Evolutionary conservation across 2,329 filamentous ascomycete species (phyloP).

Genomic region (Magnaporthiopsis rhizophila): DNA sequence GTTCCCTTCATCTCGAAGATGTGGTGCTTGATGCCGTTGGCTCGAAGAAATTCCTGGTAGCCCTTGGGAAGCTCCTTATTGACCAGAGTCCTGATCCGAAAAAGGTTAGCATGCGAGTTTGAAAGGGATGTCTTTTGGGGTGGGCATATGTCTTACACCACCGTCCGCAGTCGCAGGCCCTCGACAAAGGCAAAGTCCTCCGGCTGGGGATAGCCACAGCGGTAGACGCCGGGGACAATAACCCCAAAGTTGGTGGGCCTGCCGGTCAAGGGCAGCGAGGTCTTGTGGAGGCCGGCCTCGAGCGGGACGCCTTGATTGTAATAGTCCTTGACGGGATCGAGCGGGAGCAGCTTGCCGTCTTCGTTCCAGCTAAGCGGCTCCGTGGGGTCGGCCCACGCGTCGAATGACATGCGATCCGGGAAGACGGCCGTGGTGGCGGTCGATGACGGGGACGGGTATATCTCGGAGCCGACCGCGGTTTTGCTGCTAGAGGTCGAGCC

Average conservation of each 20-base stretch:
- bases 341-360: slow-evolving; percentile 5
- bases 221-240: slow-evolving; percentile 67
- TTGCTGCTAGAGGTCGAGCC: slow-evolving; percentile 5
- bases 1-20: slow-evolving; percentile 79
- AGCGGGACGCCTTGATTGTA: slow-evolving; percentile 1
- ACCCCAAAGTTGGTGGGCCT: slow-evolving; percentile 66
- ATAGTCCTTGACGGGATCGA: neutral
- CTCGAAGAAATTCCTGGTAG: slow-evolving; percentile 53
- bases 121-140: slow-evolving; percentile 1
- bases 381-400: slow-evolving; percentile 6
- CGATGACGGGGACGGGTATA: neutral
- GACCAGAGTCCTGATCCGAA: slow-evolving; percentile 46
- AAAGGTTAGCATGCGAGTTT: slow-evolving; percentile 11
- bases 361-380: slow-evolving; percentile 6
- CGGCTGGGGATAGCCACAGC: slow-evolving; percentile 69
- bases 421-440: neutral
- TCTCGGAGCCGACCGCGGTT: slow-evolving; percentile 1
- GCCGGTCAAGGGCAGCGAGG: slow-evolving; percentile 15
- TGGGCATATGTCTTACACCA: slow-evolving; percentile 53
- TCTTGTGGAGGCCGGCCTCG: slow-evolving; percentile 2
- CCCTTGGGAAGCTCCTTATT: slow-evolving; percentile 49
- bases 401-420: neutral
- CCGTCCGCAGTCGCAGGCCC: slow-evolving; percentile 64
- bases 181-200: slow-evolving; percentile 65
- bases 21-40: slow-evolving; percentile 62